Evolutionary conservation across 257 asterid species (phyloP), one percentile per base, ranked within the genome.

Genomic region (Voacanga thouarsii): DNA sequence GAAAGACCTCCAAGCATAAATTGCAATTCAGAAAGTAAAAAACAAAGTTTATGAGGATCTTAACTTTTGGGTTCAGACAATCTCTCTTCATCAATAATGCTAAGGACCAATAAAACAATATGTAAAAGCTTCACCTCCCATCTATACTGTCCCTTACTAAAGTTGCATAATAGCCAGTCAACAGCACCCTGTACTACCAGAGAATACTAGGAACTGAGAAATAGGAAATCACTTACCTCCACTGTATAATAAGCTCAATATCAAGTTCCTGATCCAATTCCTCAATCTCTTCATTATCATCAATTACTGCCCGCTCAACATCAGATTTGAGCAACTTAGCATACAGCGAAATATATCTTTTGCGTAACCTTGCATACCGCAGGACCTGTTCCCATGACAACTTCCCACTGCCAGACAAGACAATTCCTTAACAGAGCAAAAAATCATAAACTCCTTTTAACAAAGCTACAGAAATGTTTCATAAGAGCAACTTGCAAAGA

Each of bases 381-480:
- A 95, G 79, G 84, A 95, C 97, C 82, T 93, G 99, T 84, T 93
- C 97, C 99, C 99, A 95, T 28, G 97, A 89, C 87, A 91, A 45
- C 79, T 85, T 95, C 68, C 99, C 99, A 85, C 99, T 95, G 88
- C 75, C 75, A 77, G 81, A 43, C 50, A 84, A 80, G 76, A 84
- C 55, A 85, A 59, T 24, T 80, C 67, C 33, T 24, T 72, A 24
- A 71, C 33, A 60, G 43, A 23, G 30, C 64, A 41, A 61, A 69
- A 6, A 39, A 41, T 30, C 16, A 47, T 10, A 76, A 55, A 55
- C 26, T 50, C 23, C 37, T 37, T 28, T n/a, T 68, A 55, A 37
- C 64, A 30, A 72, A 43, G 56, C 55, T 26, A 53, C 39, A 9
- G 50, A 56, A 49, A 71, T 39, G 21, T 69, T 71, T 59, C 24